Percentiles rank a stretch among this genome's conserved stretches.
phyloP scores from a whole-genome alignment of 108 stramenopile species.

The Aurantiochytrium sp. region DNA sequence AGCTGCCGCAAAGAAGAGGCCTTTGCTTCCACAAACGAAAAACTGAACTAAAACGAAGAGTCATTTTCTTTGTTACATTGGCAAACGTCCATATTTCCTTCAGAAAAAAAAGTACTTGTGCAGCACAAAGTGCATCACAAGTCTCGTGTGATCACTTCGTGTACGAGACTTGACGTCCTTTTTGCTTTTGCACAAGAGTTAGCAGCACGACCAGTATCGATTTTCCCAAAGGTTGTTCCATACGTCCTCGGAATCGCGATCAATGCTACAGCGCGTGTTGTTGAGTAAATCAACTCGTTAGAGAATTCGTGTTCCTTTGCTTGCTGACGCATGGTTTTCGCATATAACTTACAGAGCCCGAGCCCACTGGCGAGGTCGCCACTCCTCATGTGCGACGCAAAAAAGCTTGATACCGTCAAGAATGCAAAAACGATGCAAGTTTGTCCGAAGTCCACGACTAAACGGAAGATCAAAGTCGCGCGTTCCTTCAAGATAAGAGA shows the following conservation, averaged over 20 bases:
- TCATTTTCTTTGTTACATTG: too few species aligned
- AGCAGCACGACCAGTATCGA: slow-evolving; percentile 16
- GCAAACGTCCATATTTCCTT: too few species aligned
- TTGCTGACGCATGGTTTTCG: background rate
- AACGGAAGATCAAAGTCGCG: slow-evolving; percentile 18
- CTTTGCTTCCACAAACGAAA: too few species aligned
- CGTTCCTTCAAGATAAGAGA: slow-evolving; percentile 17
- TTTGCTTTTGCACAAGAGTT: background rate
- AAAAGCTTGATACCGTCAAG: background rate
- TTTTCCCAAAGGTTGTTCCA: slow-evolving; percentile 19
- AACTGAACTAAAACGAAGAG: too few species aligned
- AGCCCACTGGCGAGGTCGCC: background rate
- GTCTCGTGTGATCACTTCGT: too few species aligned
- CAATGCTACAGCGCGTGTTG: background rate
- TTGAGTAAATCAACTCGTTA: too few species aligned
- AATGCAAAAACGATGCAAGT: slow-evolving; percentile 12
- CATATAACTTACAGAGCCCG: background rate
- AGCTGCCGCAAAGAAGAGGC: too few species aligned
- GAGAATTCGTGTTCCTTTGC: too few species aligned
- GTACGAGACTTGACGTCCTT: background rate
- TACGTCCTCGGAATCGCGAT: slow-evolving; percentile 8
- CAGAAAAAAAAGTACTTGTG: too few species aligned
- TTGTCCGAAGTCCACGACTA: background rate
- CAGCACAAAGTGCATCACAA: too few species aligned
- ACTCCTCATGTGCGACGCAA: background rate